Evolutionary conservation across 495 filamentous ascomycete species (phyloP), one percentile per base, ranked within the genome.

Genomic region (Rostrohypoxylon terebratum): DNA sequence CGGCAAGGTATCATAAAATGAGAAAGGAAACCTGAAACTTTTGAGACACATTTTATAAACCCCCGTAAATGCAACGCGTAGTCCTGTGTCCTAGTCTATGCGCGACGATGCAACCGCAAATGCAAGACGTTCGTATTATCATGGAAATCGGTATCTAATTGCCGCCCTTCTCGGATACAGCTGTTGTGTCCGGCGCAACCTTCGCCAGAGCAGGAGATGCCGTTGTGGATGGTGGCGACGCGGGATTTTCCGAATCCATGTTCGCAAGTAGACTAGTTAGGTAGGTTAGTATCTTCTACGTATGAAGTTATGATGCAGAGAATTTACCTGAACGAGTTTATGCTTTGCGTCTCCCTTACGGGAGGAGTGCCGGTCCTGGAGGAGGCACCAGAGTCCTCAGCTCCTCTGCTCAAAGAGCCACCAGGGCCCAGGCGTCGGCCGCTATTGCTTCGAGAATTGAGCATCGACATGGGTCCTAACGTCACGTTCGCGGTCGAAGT

Each of bases 281-380:
- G 59, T 34, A 45, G 71, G 73, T 72, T 72, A 77, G 61, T 73
- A 76, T 38, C 4, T 54, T 68, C 53, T 75, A 74, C 73, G 40
- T 10, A 59, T 57, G 36, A 66, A 65, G 72, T 23, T 13, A 63
- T 61, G 71, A 47, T 21, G 59, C 1, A 21, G 54, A 20, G 54
- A 58, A 82, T 88, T 83, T 85, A 97, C 96, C 93, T 94, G 85
- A 96, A 99, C 72, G 93, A 90, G 83, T 98, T 99, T 59, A 65
- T 91, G 87, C 40, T 89, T 84, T 53, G 90, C 81, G 88, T 87
- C 71, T 88, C 89, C 78, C 89, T 91, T 64, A 85, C 89, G 81
- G 94, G 91, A 23, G 94, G 94, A 62, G 95, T 97, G 74, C 90
- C 91, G 67, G 92, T 96, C 72, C 96, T 90, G 60, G 94, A 97